These are phyloP conservation scores for Phyllosticta citriasiana DNA, from an alignment of 2,329 filamentous ascomycete species.

Conservation along the genomic window DNA sequence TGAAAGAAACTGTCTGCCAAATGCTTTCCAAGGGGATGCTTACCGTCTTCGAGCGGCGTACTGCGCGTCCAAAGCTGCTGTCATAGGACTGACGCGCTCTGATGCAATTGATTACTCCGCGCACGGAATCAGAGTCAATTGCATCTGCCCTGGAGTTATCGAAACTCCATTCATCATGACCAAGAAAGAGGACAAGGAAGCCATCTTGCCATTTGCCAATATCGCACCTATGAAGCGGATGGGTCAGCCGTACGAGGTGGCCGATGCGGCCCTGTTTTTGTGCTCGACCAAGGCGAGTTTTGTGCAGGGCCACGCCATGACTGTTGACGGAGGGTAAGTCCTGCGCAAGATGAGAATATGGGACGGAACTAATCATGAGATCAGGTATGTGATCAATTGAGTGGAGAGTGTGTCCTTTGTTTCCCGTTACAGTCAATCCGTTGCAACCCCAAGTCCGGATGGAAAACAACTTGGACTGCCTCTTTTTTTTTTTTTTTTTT, in stretches of 20 bases:
- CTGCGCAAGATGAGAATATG: neutral
- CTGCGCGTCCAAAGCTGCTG: constrained; percentile 48
- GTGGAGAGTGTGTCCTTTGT: neutral
- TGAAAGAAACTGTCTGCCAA: too few species aligned
- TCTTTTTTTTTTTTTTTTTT: too few species aligned
- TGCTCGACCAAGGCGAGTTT: constrained; percentile 44
- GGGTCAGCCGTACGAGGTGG: constrained; percentile 43
- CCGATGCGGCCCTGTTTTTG: constrained; percentile 43
- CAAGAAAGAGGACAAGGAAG: constrained; percentile 22
- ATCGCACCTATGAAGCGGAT: constrained; percentile 41
- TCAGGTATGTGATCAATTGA: neutral
- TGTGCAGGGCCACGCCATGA: constrained; percentile 39
- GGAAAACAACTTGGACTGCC: too few species aligned
- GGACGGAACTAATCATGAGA: neutral
- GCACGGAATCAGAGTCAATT: constrained; percentile 46
- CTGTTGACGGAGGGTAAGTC: constrained; percentile 36
- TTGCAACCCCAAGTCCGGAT: too few species aligned
- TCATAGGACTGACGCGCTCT: constrained; percentile 47
- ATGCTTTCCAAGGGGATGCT: neutral
- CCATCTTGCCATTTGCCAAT: constrained; percentile 28
- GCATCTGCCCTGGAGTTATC: constrained; percentile 45
- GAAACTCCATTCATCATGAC: constrained; percentile 29
- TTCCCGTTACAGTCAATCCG: too few species aligned
- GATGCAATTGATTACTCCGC: constrained; percentile 48
- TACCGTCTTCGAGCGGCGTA: constrained; percentile 37